Evolutionary conservation across 805 yeast species (phyloP).

Genomic region (Torulaspora franciscae): DNA sequence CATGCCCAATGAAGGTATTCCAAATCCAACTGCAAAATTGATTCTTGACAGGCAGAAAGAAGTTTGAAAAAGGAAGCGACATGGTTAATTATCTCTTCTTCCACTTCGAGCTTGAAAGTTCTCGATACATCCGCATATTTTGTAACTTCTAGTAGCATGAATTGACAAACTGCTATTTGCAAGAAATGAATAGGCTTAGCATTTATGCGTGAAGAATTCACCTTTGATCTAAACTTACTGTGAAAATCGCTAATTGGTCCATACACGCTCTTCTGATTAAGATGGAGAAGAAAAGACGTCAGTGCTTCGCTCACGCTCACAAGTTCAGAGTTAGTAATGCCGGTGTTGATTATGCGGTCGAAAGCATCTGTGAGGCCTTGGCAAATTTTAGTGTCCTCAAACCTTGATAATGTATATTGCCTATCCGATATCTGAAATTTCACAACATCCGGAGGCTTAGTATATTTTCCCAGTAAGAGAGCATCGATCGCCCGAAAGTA

Average conservation of each 20-base stretch:
- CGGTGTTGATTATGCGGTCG: conserved; percentile 21
- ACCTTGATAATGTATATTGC: conserved; percentile 21
- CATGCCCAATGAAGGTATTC: conserved; percentile 18
- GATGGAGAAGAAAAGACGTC: conserved; percentile 20
- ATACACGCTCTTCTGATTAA: conserved; percentile 20
- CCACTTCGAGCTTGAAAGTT: conserved; percentile 13
- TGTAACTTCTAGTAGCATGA: conserved; percentile 27
- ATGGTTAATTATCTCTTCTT: conserved; percentile 23
- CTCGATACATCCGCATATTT: conserved; percentile 20
- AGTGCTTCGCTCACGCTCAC: conserved; percentile 14
- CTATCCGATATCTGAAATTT: conserved; percentile 15
- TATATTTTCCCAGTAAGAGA: conserved; percentile 9
- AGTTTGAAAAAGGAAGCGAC: conserved; percentile 28
- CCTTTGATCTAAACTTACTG: conserved; percentile 26
- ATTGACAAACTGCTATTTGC: conserved; percentile 29
- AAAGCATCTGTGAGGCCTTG: conserved; percentile 16
- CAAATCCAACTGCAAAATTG: conserved; percentile 2
- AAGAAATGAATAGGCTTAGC: conserved; percentile 35
- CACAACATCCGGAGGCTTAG: conserved; percentile 19
- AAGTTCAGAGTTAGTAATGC: conserved; percentile 30
- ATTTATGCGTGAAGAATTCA: conserved; percentile 17
- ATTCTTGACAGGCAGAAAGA: conserved; percentile 19
- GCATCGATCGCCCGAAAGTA: conserved; percentile 14
- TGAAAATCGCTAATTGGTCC: conserved; percentile 26
- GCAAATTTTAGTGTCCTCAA: conserved; percentile 9